These are phyloP conservation scores for Colletotrichum graminicola DNA, from an alignment of 2,329 filamentous ascomycete species.

Conservation along the genomic window DNA sequence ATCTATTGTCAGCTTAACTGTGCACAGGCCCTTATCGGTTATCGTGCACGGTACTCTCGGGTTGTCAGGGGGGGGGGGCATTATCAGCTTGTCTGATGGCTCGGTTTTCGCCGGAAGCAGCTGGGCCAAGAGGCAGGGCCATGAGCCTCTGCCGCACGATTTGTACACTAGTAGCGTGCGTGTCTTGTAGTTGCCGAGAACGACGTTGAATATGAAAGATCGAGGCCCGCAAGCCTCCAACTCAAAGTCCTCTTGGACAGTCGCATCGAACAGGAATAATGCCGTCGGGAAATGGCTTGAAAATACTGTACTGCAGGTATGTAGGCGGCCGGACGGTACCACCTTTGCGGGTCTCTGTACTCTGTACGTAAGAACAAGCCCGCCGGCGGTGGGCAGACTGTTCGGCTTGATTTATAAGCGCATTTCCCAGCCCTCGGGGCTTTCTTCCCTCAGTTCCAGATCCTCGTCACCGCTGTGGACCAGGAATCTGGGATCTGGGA, in stretches of 20 bases:
- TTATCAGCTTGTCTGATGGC: no score
- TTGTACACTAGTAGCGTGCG: neutral
- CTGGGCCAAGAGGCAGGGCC: neutral
- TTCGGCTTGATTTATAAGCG: slow-evolving; percentile 3
- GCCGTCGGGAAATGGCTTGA: neutral
- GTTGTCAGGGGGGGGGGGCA: no score
- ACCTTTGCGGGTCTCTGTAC: neutral
- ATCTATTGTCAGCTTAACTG: no score
- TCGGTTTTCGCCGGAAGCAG: slow-evolving; percentile 24
- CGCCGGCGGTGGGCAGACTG: neutral
- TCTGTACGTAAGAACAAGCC: neutral
- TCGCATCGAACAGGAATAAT: neutral
- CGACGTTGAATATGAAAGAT: no score
- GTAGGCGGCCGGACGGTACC: neutral
- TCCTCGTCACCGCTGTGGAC: neutral
- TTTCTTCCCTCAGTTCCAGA: slow-evolving; percentile 8
- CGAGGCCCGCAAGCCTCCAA: neutral
- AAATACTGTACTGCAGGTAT: neutral
- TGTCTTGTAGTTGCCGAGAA: neutral
- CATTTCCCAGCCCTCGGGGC: neutral
- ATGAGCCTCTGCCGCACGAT: neutral
- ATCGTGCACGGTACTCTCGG: no score
- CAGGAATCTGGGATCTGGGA: neutral
- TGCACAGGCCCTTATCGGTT: no score
- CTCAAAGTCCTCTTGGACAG: neutral